phyloP scores from a whole-genome alignment of 2,329 filamentous ascomycete species.

The Cladosporium colombiae region DNA sequence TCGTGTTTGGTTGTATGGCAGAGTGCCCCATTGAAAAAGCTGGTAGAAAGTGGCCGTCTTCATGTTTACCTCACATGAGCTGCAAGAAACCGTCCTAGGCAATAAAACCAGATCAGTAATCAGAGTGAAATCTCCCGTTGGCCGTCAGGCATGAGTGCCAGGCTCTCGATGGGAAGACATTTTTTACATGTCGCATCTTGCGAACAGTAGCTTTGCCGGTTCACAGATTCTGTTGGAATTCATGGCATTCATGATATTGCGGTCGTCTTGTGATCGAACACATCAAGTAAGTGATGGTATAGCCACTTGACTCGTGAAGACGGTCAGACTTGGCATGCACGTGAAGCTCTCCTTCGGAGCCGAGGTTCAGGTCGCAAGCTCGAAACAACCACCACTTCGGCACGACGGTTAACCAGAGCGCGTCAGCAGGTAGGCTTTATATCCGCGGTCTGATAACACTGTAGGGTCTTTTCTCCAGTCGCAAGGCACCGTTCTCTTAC shows the following conservation, averaged over 20 bases:
- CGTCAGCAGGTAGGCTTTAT: slow-evolving; percentile 18
- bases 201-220: background rate
- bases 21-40: too few species aligned
- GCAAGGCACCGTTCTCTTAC: background rate
- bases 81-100: background rate
- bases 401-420: slow-evolving; percentile 17
- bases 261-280: background rate
- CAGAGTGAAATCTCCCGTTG: background rate
- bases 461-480: background rate
- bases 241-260: background rate
- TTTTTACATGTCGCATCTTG: background rate
- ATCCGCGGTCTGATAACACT: background rate
- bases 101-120: background rate
- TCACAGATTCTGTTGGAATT: background rate
- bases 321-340: slow-evolving; percentile 2
- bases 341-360: background rate
- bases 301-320: background rate
- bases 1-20: background rate
- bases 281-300: background rate
- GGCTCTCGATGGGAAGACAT: background rate
- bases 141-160: background rate
- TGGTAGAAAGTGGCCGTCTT: background rate
- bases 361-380: slow-evolving; percentile 8
- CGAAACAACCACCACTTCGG: slow-evolving; percentile 12
- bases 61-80: background rate